A percentile compares a stretch with the other conserved stretches of the same genome.
These are phyloP conservation scores for Globisporangium emineosum DNA, from an alignment of 352 stramenopile genomes.

Conservation along the genomic window DNA sequence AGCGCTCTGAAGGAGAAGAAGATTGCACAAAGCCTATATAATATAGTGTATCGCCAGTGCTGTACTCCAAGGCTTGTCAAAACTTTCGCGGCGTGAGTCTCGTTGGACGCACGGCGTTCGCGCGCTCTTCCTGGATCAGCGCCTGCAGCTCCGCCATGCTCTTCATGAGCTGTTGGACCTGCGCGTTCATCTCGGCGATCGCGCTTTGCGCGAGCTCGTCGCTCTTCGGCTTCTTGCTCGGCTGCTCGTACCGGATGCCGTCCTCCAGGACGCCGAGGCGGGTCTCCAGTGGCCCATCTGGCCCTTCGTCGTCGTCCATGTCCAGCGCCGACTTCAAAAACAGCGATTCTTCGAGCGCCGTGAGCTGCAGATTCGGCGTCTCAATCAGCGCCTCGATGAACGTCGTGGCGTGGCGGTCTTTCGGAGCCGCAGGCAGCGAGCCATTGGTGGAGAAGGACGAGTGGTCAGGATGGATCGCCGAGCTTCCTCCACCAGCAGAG, in stretches of 20 bases:
- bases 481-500: neutral
- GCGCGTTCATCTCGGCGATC: constrained; percentile 35
- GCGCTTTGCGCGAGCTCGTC: constrained; percentile 14
- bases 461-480: neutral
- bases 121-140: constrained; percentile 19
- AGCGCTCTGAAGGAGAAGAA: constrained; percentile 5
- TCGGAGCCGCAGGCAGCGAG: neutral
- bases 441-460: neutral
- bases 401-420: constrained; percentile 11
- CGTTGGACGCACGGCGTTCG: constrained; percentile 9
- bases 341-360: constrained; percentile 30
- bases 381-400: constrained; percentile 31
- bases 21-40: constrained; percentile 6
- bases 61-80: neutral
- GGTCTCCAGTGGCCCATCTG: neutral
- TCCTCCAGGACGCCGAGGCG: constrained; percentile 36
- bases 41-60: constrained; percentile 9
- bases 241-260: constrained; percentile 54
- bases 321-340: constrained; percentile 51
- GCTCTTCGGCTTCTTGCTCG: constrained; percentile 30
- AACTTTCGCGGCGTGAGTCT: constrained; percentile 1
- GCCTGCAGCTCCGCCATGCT: constrained; percentile 32
- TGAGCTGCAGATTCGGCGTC: constrained; percentile 27
- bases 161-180: constrained; percentile 43
- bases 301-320: constrained; percentile 22